These are phyloP conservation scores for Capronia epimyces DNA, from an alignment of 2,329 filamentous ascomycete genomes.

Conservation along the genomic window DNA sequence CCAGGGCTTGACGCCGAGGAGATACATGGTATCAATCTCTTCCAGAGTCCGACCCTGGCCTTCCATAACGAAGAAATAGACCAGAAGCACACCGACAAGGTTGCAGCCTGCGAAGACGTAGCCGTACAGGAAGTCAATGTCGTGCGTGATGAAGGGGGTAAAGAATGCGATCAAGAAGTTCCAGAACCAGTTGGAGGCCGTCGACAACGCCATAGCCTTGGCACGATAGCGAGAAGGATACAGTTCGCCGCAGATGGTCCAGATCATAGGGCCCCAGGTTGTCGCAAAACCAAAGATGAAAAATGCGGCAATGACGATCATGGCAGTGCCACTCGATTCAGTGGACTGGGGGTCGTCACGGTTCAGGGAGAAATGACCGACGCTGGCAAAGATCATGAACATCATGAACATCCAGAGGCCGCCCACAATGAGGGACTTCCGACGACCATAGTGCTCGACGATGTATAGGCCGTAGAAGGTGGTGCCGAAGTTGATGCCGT, in stretches of 20 bases:
- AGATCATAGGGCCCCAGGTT: conserved; percentile 69
- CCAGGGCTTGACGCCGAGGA: conserved; percentile 59
- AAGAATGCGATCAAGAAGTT: conserved; percentile 74
- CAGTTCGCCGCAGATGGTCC: conserved; percentile 43
- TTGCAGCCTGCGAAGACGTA: conserved; percentile 74
- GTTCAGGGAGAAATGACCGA: conserved; percentile 46
- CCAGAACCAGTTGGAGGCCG: conserved; percentile 70
- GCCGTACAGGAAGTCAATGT: conserved; percentile 70
- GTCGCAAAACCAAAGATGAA: conserved; percentile 75
- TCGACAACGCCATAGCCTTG: conserved; percentile 36
- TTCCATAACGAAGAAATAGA: conserved; percentile 75
- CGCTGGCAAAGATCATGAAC: conserved; percentile 58
- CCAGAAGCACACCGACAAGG: conserved; percentile 56
- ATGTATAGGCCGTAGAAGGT: conserved; percentile 84
- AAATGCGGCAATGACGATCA: conserved; percentile 68
- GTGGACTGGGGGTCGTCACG: conserved; percentile 39
- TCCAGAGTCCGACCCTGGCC: conserved; percentile 63
- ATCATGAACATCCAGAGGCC: conserved; percentile 76
- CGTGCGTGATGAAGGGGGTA: conserved; percentile 68
- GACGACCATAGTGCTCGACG: conserved; percentile 75
- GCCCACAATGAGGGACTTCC: conserved; percentile 70
- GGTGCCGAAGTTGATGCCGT: conserved; percentile 77
- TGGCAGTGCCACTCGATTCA: conserved; percentile 54
- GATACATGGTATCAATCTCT: conserved; percentile 75
- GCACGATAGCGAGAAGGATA: conserved; percentile 40